phyloP scores from a whole-genome alignment of 1,284 basidiomycete genomes.

The Coniferiporia weirii region DNA sequence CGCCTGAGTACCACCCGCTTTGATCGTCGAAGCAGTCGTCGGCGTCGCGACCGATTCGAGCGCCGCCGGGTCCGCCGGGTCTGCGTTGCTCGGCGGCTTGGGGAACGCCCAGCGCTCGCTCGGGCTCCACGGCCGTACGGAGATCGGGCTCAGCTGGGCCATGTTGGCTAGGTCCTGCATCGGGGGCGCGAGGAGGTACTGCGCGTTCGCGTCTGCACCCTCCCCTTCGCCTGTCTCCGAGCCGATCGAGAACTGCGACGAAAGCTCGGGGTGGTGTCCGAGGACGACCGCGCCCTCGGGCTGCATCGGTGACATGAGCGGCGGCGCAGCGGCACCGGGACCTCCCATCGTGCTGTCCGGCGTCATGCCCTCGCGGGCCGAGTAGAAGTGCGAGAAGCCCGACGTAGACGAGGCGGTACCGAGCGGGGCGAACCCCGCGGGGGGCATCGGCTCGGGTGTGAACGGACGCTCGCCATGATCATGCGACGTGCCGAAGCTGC shows the following conservation, averaged over 20 bases:
- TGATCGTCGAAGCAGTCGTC: no score
- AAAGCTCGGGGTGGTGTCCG: not conserved
- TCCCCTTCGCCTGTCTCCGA: not conserved
- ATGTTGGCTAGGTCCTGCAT: not conserved
- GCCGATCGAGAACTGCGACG: conserved; percentile 9
- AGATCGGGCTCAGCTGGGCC: conserved; percentile 11
- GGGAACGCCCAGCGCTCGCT: conserved; percentile 18
- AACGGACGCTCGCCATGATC: conserved; percentile 11
- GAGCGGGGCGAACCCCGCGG: not conserved
- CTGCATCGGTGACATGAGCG: no score
- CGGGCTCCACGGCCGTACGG: conserved; percentile 15
- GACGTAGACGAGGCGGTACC: not conserved
- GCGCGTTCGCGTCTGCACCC: not conserved
- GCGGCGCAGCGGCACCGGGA: no score
- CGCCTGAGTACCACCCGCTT: not conserved
- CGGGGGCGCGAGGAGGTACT: conserved; percentile 10
- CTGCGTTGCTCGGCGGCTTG: conserved; percentile 5
- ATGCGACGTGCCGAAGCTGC: conserved; percentile 16
- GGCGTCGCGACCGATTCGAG: no score
- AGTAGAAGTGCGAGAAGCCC: conserved; percentile 4
- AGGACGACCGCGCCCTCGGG: no score
- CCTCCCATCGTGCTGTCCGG: not conserved
- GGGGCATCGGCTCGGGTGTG: not conserved
- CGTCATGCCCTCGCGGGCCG: not conserved
- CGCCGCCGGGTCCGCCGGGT: not conserved